Base-by-base conservation (phyloP, 2,329 filamentous ascomycete genomes). In the Phyllachora maydis region DNA sequence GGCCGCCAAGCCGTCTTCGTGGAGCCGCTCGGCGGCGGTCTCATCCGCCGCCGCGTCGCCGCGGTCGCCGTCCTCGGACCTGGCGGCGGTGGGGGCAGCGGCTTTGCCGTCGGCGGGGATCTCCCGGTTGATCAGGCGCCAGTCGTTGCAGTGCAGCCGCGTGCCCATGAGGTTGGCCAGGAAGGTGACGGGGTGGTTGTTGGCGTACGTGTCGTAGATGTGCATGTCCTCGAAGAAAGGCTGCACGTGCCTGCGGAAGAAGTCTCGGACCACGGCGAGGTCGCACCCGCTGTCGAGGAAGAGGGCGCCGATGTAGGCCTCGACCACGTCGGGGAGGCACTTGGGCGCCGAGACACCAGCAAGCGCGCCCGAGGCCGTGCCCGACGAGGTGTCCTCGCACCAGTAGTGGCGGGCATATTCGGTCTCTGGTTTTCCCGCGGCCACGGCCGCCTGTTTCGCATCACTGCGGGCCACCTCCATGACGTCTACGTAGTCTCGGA, bases 201-300 rank as follows among this genome's bases (percentile, higher is more conserved):
- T 79, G 2, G 81, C 82, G 42, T 78, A 93, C 1, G 65, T 66
- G 43, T 95, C 82, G 44, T 92, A 93, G 18, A 88, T 59, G 3
- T 58, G 53, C 70, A 95, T 92, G 44, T 93, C 74, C 24, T 63
- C 55, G 42, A 95, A 95, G 49, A 70, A 92, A 3, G 68, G 70
- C 27, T 61, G 59, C 26, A 95, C 62, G 32, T 83, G 68, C 9
- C 37, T 42, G n/a, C 65, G 47, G 46, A 92, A 93, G 49, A 98
- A 95, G 1, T 42, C 41, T 31, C 75, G 65, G 1, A 95, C 74
- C 11, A 69, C 56, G 8, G 44, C 43, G 44, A 74, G 93, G 39
- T 88, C 52, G 47, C 85, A 95, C 21, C 60, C 55, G 0, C 78
- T 75, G 45, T 98, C 88, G 8, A 98, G 75, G 41, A 95, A 95